Conservation (phyloP, 495 filamentous ascomycete genomes). For the Penicillium robsamsonii region DNA sequence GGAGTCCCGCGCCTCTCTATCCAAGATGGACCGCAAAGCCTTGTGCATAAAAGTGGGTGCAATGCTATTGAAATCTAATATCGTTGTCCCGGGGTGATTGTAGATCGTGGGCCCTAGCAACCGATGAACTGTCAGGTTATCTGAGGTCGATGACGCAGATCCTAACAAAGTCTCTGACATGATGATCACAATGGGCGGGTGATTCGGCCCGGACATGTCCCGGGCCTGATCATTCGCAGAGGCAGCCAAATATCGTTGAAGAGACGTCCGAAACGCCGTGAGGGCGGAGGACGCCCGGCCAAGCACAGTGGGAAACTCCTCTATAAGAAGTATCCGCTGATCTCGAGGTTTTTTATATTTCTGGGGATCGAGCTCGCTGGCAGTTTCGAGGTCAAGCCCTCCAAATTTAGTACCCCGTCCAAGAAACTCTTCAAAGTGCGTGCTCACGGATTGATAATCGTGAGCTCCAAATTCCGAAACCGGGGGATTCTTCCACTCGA, state of each 20-base stretch:
- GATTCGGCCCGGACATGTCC: slow-evolving; percentile 19
- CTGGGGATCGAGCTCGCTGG: neutral
- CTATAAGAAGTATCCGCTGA: slow-evolving; percentile 71
- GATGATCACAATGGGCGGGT: slow-evolving; percentile 81
- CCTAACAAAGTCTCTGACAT: slow-evolving; percentile 83
- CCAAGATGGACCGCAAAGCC: slow-evolving; percentile 73
- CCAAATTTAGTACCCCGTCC: slow-evolving; percentile 73
- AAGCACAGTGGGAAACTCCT: slow-evolving; percentile 91
- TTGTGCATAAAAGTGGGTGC: slow-evolving; percentile 83
- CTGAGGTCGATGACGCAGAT: slow-evolving; percentile 69
- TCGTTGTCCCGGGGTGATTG: slow-evolving; percentile 67
- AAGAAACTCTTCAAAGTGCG: slow-evolving; percentile 90
- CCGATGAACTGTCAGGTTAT: slow-evolving; percentile 87
- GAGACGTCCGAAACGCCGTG: slow-evolving; percentile 68
- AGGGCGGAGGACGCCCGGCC: slow-evolving; percentile 64
- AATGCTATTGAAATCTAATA: slow-evolving; percentile 89
- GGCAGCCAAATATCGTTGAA: slow-evolving; percentile 68
- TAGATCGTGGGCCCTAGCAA: slow-evolving; percentile 82
- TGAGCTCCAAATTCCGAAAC: slow-evolving; percentile 55
- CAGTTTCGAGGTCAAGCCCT: slow-evolving; percentile 58
- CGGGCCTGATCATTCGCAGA: slow-evolving; percentile 29
- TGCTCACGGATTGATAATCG: slow-evolving; percentile 61
- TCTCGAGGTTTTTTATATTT: slow-evolving; percentile 18
- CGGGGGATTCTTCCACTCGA: slow-evolving; percentile 88
- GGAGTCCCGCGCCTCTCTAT: slow-evolving; percentile 74